A percentile compares a stretch with the other conserved stretches of the same genome.
These are phyloP conservation scores for Pezizomycotina sp. DNA, from an alignment of 2,329 filamentous ascomycete genomes.

Conservation along the genomic window DNA sequence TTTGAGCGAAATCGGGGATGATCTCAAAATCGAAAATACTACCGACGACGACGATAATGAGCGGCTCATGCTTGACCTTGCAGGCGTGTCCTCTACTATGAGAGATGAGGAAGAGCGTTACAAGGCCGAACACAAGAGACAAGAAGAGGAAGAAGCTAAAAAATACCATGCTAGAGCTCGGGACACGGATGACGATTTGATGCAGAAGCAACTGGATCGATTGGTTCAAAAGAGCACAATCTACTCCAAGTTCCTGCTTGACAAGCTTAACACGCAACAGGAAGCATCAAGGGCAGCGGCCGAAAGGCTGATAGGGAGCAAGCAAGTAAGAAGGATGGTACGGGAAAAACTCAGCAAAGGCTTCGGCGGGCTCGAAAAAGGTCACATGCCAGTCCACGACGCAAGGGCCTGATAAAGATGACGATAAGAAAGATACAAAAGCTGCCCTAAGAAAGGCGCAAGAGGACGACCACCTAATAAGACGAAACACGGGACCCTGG, in stretches of 20 bases:
- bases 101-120: conserved; percentile 17
- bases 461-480: conserved; percentile 10
- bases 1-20: too few species aligned
- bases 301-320: conserved; percentile 20
- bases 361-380: not conserved
- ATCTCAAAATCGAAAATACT: too few species aligned
- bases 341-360: not conserved
- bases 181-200: conserved; percentile 16
- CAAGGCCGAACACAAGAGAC: conserved; percentile 11
- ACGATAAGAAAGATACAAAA: conserved; percentile 4
- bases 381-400: not conserved
- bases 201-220: conserved; percentile 21
- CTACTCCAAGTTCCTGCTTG: conserved; percentile 23
- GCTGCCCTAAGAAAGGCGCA: conserved; percentile 13
- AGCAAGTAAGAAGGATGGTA: conserved; percentile 22
- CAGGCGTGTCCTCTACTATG: too few species aligned
- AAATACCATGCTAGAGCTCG: conserved; percentile 11
- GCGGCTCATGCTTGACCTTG: too few species aligned
- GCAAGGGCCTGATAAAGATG: not conserved
- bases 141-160: conserved; percentile 14
- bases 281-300: conserved; percentile 29
- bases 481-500: conserved; percentile 16
- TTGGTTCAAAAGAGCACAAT: conserved; percentile 24
- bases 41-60: too few species aligned
- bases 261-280: conserved; percentile 31